Evolutionary conservation across 768 basidiomycete genomes (phyloP).

Genomic region (Tremella fuciformis): DNA sequence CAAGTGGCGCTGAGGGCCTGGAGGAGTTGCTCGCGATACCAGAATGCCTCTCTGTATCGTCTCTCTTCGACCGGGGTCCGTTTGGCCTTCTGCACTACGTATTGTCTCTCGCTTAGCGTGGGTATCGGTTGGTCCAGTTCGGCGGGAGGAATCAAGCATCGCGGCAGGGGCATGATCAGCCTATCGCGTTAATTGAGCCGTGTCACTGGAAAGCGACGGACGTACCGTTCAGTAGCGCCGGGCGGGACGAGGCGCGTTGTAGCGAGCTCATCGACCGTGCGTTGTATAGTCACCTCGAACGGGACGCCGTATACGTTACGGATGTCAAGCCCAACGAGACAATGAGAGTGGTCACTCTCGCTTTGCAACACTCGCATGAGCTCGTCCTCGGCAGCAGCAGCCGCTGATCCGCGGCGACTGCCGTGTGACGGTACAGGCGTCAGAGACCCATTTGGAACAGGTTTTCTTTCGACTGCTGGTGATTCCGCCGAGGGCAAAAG

Average conservation of each 20-base stretch:
- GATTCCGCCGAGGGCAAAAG: constrained; percentile 48
- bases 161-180: neutral
- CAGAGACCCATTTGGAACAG: constrained; percentile 3
- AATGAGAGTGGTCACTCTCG: constrained; percentile 63
- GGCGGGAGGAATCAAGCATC: constrained; percentile 58
- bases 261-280: constrained; percentile 42
- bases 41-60: constrained; percentile 77
- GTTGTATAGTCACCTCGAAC: constrained; percentile 78
- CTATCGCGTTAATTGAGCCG: neutral
- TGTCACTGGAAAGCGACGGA: constrained; percentile 61
- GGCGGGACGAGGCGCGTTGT: constrained; percentile 69
- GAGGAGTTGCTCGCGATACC: constrained; percentile 90
- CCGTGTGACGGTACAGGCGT: neutral
- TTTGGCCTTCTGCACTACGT: constrained; percentile 74
- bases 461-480: neutral
- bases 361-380: constrained; percentile 49
- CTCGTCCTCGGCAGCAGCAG: constrained; percentile 17
- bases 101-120: constrained; percentile 80
- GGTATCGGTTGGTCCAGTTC: constrained; percentile 70
- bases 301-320: constrained; percentile 86
- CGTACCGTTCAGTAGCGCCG: constrained; percentile 77
- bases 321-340: constrained; percentile 84
- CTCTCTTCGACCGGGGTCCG: constrained; percentile 62
- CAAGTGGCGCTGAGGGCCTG: constrained; percentile 67
- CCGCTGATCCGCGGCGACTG: neutral